Evolutionary conservation across 345 rosid genomes (phyloP).

Genomic region (Citrus hindsii): DNA sequence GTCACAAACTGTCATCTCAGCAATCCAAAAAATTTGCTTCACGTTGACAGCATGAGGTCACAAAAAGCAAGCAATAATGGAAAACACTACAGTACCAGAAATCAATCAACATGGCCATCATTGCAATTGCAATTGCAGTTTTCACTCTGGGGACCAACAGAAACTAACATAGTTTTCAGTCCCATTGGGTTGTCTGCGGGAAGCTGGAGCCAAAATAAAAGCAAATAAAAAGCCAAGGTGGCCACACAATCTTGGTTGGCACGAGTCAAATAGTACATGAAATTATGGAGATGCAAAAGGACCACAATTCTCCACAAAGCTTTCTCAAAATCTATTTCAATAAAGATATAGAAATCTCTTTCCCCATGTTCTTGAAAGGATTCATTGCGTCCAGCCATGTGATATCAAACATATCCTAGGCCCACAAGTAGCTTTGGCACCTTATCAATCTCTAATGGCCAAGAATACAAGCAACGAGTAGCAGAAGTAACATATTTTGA

Average conservation of each 20-base stretch:
- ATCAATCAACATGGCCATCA: slow-evolving; percentile 17
- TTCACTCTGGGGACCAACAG: slow-evolving; percentile 32
- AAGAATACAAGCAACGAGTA: slow-evolving; percentile 27
- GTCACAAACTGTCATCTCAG: slow-evolving; percentile 11
- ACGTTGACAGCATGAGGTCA: slow-evolving; percentile 12
- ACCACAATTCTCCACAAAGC: slow-evolving; percentile 33
- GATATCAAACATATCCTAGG: slow-evolving; percentile 30
- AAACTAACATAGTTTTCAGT: slow-evolving; percentile 18
- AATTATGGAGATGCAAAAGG: slow-evolving; percentile 28
- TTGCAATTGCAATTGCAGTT: slow-evolving; percentile 12
- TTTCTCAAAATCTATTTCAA: slow-evolving; percentile 26
- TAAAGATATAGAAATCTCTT: slow-evolving; percentile 26
- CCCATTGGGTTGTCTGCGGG: slow-evolving; percentile 18
- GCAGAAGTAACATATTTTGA: neutral
- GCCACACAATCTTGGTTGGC: slow-evolving; percentile 32
- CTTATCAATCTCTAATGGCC: slow-evolving; percentile 30
- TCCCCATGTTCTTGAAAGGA: slow-evolving; percentile 34
- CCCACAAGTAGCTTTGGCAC: slow-evolving; percentile 31
- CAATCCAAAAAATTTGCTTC: slow-evolving; percentile 19
- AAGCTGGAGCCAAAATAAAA: slow-evolving; percentile 14
- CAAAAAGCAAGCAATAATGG: slow-evolving; percentile 27
- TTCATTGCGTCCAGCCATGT: slow-evolving; percentile 45
- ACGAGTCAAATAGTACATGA: slow-evolving; percentile 19
- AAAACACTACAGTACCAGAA: slow-evolving; percentile 16
- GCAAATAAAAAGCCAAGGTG: slow-evolving; percentile 12